Percentiles rank a stretch among this genome's conserved stretches.
phyloP scores from a whole-genome alignment of 371 early-diverging fungal genomes.

The Rhizopus arrhizus region DNA sequence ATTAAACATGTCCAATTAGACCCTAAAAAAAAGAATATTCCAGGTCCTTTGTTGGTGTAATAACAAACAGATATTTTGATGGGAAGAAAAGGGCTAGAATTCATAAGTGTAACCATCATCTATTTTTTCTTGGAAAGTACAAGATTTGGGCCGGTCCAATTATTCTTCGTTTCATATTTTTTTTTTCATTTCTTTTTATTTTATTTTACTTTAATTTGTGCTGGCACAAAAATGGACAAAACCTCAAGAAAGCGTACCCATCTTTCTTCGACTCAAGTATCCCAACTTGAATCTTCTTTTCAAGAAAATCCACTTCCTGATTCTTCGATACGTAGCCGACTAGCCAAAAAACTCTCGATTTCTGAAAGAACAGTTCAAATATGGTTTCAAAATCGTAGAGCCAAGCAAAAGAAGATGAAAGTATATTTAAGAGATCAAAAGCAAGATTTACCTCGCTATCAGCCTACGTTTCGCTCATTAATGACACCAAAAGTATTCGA shows the following conservation, averaged over 20 bases:
- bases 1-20: constrained; percentile 1
- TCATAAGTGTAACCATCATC: too few relatives aligned
- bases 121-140: too few relatives aligned
- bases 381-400: constrained; percentile 95
- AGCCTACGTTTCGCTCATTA: constrained; percentile 45
- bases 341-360: constrained; percentile 75
- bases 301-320: constrained; percentile 37
- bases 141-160: neutral
- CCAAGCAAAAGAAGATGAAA: constrained; percentile 56
- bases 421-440: constrained; percentile 4
- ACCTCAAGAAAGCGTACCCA: constrained; percentile 42
- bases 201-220: constrained; percentile 16
- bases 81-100: too few relatives aligned
- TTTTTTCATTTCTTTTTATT: constrained; percentile 14
- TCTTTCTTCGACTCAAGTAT: constrained; percentile 31
- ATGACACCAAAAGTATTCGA: constrained; percentile 49
- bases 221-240: constrained; percentile 16
- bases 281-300: constrained; percentile 33
- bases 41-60: neutral
- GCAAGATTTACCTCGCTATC: constrained; percentile 36
- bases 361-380: constrained; percentile 79
- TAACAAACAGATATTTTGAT: too few relatives aligned
- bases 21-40: constrained; percentile 1
- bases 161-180: constrained; percentile 6
- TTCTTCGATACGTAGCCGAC: constrained; percentile 25